Evolutionary conservation across 257 asterid genomes (phyloP), one percentile per base, ranked within the genome.

Genomic region (Fraxinus quadrangulata): DNA sequence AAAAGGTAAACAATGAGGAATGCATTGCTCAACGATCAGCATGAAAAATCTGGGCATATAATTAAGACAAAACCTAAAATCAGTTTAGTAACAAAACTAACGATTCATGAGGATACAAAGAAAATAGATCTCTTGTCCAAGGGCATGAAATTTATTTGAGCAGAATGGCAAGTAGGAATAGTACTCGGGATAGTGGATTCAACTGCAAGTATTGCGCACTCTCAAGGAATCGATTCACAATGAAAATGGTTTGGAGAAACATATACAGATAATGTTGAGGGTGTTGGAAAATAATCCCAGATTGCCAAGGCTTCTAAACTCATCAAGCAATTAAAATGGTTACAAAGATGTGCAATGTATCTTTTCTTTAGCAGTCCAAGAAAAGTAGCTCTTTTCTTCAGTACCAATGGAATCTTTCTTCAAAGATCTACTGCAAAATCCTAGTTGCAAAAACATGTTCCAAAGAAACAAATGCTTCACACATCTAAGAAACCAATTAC

Each of bases 401-500:
- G 72, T 23, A 33, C 16, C 69, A 26, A 40, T 70, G 6, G 59
- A 45, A 21, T 36, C 30, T 36, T 73, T 51, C 68, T 61, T 10
- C 68, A 23, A 61, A 61, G 37, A 63, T 42, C 71, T 26, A 31
- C 54, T 47, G 33, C 77, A 5, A 59, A 73, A 19, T 56, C 66
- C 67, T 56, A 56, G 67, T 56, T 56, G 26, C 23, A 54, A 23
- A 54, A 54, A n/a, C 26, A n/a, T 6, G 26, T 54, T 76, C 69
- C 36, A 39, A 21, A 74, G 19, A 37, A 63, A 72, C 39, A 78
- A 8, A 81, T 75, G 61, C 70, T 23, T 63, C 69, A 26, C 34
- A 63, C 34, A 63, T 63, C 17, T 63, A 7, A n/a, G n/a, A 39
- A 54, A n/a, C 6, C 65, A 54, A 21, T 63, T 26, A 12, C 69